These are phyloP conservation scores for Fusarium brachygibbosum DNA, from an alignment of 2,329 filamentous ascomycete species.

Conservation along the genomic window DNA sequence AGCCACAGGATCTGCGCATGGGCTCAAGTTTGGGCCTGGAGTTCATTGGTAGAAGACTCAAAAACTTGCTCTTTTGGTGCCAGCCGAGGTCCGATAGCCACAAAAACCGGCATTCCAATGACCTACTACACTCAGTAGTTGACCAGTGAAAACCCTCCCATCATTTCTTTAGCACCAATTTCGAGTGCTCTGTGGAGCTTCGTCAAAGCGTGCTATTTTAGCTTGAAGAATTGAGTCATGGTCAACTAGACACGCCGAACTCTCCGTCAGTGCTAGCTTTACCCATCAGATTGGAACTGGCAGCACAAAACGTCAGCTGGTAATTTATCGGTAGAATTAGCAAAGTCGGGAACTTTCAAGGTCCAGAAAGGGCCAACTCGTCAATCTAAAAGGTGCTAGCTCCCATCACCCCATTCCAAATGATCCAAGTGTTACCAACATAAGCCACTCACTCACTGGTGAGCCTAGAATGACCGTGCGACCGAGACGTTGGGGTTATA, in stretches of 20 bases:
- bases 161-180: not conserved
- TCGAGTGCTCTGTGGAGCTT: not conserved
- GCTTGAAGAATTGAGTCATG: not conserved
- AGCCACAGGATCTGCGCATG: not conserved
- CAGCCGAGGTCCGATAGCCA: not conserved
- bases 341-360: not conserved
- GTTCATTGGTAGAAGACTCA: not conserved
- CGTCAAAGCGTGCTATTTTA: not conserved
- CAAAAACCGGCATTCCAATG: not conserved
- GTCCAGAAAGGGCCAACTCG: not conserved
- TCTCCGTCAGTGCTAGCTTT: not conserved
- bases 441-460: not conserved
- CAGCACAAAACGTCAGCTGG: not conserved
- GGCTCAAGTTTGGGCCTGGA: not conserved
- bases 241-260: not conserved
- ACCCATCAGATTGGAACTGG: not conserved
- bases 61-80: not conserved
- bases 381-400: not conserved
- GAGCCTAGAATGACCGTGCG: no score
- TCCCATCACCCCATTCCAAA: not conserved
- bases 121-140: not conserved
- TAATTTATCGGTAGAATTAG: not conserved
- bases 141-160: not conserved
- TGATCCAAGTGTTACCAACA: not conserved
- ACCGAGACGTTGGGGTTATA: not conserved